Evolutionary conservation across 306 rosid species (phyloP).

Genomic region (Vigna trinervia): DNA sequence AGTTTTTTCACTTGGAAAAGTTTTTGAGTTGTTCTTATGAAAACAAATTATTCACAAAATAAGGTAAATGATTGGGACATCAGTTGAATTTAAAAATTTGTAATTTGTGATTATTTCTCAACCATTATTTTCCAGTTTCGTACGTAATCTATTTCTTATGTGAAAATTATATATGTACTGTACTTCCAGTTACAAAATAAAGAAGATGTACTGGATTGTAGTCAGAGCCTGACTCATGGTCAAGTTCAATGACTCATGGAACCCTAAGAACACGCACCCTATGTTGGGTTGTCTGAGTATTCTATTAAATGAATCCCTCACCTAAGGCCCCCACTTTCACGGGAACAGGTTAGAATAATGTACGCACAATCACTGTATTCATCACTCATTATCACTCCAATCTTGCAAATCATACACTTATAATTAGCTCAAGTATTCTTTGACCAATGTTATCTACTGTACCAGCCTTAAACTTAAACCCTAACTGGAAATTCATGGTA

Average conservation of each 20-base stretch:
- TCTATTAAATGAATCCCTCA: neutral
- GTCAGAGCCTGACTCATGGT: neutral
- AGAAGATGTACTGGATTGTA: neutral
- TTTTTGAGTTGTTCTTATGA: too few species aligned
- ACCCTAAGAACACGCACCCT: constrained; percentile 12
- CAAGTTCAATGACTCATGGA: neutral
- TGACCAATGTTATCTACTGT: neutral
- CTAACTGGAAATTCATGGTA: neutral
- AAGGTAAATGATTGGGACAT: too few species aligned
- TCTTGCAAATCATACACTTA: neutral
- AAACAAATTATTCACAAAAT: too few species aligned
- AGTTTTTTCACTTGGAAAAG: too few species aligned
- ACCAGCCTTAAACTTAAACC: neutral
- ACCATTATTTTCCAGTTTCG: too few species aligned
- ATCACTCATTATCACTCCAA: neutral
- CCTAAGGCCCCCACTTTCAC: constrained; percentile 7
- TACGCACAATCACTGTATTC: neutral
- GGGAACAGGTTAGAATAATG: neutral
- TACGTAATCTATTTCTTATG: too few species aligned
- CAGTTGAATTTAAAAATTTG: too few species aligned
- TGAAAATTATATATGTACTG: too few species aligned
- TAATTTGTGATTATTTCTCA: too few species aligned
- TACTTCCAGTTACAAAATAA: too few species aligned
- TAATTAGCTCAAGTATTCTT: neutral
- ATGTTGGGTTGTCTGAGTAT: neutral